Base-by-base conservation (phyloP, 116 monocot genomes). In the Iris pallida region DNA sequence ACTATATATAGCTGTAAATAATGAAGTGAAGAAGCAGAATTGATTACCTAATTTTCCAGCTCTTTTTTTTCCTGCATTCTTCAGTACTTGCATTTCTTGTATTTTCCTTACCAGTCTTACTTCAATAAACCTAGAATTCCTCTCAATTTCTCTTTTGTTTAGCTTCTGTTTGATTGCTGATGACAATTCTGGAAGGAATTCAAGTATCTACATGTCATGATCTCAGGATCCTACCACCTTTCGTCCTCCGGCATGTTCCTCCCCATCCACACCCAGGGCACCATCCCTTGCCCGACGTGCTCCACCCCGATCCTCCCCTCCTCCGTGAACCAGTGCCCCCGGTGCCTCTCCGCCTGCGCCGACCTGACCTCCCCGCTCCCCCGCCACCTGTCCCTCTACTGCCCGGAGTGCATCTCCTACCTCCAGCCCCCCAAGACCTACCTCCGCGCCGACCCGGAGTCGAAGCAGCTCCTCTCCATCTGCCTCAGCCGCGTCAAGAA, bases 331-430 rank as follows among this genome's bases (percentile, higher is more conserved):
- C 90, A 83, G 90, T 94, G 94, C 68, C 64, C 74, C 42, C 49
- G 76, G 40, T 90, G 95, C 69, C 83, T 95, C 57, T 83, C 81
- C 16, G 79, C 84, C 42, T 75, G 70, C 15, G 77, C 84, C 48
- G 82, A 91, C 76, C 88, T 91, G 73, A 91, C 91, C 16, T 83
- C 81, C 20, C 81, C 80, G 51, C 76, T 96, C 64, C 86, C 89
- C 20, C 84, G 84, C 58, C 84, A 82, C 62, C 83, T 81, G 44
- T 71, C 80, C 71, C 52, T 80, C 60, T 75, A 80, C 80, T 95
- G 95, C 73, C 88, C 91, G 0, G 91, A 96, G 57, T 96, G 95
- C 75, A 55, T 42, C 43, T 74, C 70, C 65, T 96, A 89, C 72
- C 85, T 89, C 16, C 88, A 88, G 45, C 95, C 88, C 1, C 95